These are phyloP conservation scores for Limtongia smithiae DNA, from an alignment of 805 yeast species.

Conservation along the genomic window DNA sequence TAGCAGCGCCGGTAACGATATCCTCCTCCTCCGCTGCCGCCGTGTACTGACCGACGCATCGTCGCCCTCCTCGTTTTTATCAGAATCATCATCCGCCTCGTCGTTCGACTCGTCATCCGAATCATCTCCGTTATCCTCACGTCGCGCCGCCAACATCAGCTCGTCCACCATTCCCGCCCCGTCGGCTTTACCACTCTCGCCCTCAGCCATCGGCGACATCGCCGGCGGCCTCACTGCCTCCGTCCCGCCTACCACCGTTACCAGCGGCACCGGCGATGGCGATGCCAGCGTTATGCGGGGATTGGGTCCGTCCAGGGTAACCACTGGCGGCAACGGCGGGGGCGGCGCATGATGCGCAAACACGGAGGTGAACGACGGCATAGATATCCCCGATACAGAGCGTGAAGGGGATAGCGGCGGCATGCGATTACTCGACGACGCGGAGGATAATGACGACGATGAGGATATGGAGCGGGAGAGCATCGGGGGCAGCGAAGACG, in stretches of 20 bases:
- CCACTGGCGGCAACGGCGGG: constrained; percentile 1
- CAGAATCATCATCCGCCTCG: neutral
- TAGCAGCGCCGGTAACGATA: neutral
- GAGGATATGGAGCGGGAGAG: constrained; percentile 11
- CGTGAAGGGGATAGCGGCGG: constrained; percentile 16
- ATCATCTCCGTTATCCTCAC: neutral
- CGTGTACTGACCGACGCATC: neutral
- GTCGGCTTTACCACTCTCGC: neutral
- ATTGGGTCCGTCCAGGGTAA: too few relatives aligned
- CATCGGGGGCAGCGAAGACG: too few relatives aligned
- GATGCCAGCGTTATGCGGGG: too few relatives aligned
- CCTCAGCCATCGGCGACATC: too few relatives aligned
- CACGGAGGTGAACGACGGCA: neutral
- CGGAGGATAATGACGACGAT: constrained; percentile 5
- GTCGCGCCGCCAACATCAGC: neutral
- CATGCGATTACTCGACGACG: constrained; percentile 1
- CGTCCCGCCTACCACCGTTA: too few relatives aligned
- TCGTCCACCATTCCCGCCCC: constrained; percentile 5
- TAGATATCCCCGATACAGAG: constrained; percentile 1
- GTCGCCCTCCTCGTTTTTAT: constrained; percentile 2
- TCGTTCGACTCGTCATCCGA: constrained; percentile 1
- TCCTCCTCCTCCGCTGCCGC: neutral
- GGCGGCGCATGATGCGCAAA: neutral
- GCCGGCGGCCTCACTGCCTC: too few relatives aligned
- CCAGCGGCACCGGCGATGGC: too few relatives aligned